A percentile compares a stretch with the other conserved stretches of the same genome.
Conservation (phyloP, 2,329 filamentous ascomycete genomes). For the Leptographium lundbergii region DNA sequence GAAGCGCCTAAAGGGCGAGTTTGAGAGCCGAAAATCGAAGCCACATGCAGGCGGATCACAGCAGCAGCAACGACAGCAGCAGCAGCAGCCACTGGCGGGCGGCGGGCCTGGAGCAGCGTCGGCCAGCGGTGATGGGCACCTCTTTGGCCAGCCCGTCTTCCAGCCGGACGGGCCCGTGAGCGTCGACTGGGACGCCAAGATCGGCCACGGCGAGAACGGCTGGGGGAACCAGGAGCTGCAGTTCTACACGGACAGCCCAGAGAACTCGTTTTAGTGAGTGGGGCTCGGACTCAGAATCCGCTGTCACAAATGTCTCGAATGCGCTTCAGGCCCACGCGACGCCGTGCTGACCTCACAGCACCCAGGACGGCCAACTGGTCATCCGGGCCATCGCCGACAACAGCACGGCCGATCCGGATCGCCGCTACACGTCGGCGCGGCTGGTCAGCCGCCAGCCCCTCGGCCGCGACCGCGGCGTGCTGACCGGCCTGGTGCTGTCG, state of each 20-base stretch:
- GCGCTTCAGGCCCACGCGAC: no score
- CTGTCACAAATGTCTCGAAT: no score
- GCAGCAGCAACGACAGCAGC: neutral
- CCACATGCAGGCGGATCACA: neutral
- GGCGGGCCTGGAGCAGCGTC: neutral
- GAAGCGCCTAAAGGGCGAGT: constrained; percentile 1
- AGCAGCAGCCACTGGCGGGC: neutral
- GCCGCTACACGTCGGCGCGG: constrained; percentile 5
- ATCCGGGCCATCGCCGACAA: constrained; percentile 3
- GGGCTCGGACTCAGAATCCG: no score
- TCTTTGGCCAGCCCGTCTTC: neutral
- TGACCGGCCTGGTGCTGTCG: constrained; percentile 1
- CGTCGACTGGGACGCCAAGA: constrained; percentile 5
- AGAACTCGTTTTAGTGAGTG: constrained; percentile 5
- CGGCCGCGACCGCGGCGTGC: constrained; percentile 5
- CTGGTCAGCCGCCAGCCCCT: constrained; percentile 7
- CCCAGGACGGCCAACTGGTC: constrained; percentile 2
- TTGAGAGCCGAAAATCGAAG: neutral
- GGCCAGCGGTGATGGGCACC: neutral
- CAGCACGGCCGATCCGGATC: neutral
- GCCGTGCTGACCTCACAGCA: neutral
- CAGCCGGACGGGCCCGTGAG: neutral
- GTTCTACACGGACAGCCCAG: constrained; percentile 1
- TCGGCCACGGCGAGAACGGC: constrained; percentile 4
- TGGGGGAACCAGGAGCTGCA: constrained; percentile 8